phyloP scores from a whole-genome alignment of 495 filamentous ascomycete species.

The Parachaetomium inaequale region DNA sequence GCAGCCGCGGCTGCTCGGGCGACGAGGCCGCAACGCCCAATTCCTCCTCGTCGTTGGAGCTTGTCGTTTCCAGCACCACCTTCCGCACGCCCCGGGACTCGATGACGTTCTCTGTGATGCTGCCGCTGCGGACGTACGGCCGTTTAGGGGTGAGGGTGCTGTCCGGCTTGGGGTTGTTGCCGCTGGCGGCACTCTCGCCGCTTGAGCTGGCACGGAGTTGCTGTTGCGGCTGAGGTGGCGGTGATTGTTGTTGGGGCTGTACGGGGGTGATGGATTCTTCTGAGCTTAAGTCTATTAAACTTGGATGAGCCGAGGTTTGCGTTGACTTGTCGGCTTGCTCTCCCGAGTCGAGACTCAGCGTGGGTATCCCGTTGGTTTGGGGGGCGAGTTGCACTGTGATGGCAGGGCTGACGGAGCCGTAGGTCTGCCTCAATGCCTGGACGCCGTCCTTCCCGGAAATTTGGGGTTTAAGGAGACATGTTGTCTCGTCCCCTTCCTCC shows the following conservation, averaged over 20 bases:
- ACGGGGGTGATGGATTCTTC: neutral
- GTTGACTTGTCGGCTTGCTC: conserved; percentile 26
- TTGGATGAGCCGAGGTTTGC: conserved; percentile 25
- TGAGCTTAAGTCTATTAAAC: neutral
- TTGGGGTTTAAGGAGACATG: conserved; percentile 38
- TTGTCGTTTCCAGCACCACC: conserved; percentile 73
- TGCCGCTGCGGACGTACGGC: conserved; percentile 69
- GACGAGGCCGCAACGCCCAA: conserved; percentile 24
- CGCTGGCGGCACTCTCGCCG: conserved; percentile 21
- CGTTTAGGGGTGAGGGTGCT: conserved; percentile 37
- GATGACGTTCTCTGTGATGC: conserved; percentile 83
- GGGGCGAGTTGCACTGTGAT: conserved; percentile 33
- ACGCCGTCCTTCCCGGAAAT: conserved; percentile 61
- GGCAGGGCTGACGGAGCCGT: conserved; percentile 53
- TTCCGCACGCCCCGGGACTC: conserved; percentile 81
- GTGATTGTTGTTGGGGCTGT: neutral
- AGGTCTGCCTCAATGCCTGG: conserved; percentile 61
- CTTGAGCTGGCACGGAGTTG: conserved; percentile 18
- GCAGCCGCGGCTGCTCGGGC: conserved; percentile 18
- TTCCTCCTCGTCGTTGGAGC: conserved; percentile 40
- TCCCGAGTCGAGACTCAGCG: conserved; percentile 19
- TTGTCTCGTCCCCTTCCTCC: conserved; percentile 39
- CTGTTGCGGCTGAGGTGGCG: neutral
- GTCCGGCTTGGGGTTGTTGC: conserved; percentile 15
- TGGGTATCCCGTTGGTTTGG: conserved; percentile 22